Evolutionary conservation across 2,329 filamentous ascomycete genomes (phyloP).

Genomic region (Daldinia eschscholtzii): DNA sequence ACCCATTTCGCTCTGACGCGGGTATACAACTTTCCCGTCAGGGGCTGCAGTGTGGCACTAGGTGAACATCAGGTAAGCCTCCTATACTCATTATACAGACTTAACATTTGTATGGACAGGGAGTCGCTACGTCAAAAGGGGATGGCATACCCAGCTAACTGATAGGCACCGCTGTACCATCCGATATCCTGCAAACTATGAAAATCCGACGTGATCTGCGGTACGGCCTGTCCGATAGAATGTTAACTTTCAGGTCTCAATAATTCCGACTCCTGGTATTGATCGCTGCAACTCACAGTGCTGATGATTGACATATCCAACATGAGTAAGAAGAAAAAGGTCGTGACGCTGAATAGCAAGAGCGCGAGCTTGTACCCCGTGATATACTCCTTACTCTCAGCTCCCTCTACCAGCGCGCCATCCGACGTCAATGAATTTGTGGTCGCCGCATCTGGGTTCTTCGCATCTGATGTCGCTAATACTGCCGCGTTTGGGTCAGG

Average conservation of each 20-base stretch:
- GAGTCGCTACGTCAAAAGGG: constrained; percentile 48
- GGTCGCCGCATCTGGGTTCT: constrained; percentile 10
- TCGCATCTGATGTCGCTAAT: background rate
- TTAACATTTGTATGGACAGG: constrained; percentile 10
- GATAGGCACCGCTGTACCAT: constrained; percentile 67
- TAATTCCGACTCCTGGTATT: background rate
- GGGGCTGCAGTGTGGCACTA: constrained; percentile 64
- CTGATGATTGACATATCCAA: constrained; percentile 67
- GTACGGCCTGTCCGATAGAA: constrained; percentile 56
- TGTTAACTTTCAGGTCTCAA: constrained; percentile 5
- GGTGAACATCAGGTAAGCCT: constrained; percentile 24
- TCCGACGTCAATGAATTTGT: constrained; percentile 11
- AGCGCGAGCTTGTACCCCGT: constrained; percentile 46
- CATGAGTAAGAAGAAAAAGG: constrained; percentile 62
- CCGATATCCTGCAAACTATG: constrained; percentile 65
- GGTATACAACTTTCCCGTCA: constrained; percentile 65
- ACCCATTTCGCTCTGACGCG: constrained; percentile 56
- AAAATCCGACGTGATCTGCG: constrained; percentile 64
- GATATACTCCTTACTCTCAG: constrained; percentile 45
- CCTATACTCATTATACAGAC: constrained; percentile 44
- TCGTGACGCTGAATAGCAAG: constrained; percentile 54
- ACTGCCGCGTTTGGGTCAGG: background rate
- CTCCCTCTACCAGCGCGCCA: constrained; percentile 30
- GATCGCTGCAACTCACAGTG: constrained; percentile 55
- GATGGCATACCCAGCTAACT: constrained; percentile 57